Evolutionary conservation across 1,139 yeast species (phyloP).

Genomic region (Geotrichum cucujoidarum): DNA sequence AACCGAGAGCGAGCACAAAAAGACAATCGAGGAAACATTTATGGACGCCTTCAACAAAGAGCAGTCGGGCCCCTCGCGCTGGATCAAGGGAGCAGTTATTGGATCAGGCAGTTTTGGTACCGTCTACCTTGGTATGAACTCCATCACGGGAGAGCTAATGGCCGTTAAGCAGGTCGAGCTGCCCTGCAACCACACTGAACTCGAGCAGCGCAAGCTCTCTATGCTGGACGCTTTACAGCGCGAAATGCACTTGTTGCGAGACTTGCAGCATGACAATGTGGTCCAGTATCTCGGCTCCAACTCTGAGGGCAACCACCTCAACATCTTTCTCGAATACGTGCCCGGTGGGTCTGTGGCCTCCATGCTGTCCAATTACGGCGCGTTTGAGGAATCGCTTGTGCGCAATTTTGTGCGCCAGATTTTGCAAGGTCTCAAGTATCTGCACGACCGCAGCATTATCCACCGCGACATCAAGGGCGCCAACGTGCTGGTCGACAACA

Average conservation of each 20-base stretch:
- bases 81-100: conserved; percentile 89
- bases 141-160: conserved; percentile 90
- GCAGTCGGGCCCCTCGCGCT: conserved; percentile 55
- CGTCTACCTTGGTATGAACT: conserved; percentile 87
- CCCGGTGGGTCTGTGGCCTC: conserved; percentile 96
- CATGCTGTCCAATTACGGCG: conserved; percentile 80
- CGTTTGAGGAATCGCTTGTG: conserved; percentile 85
- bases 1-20: not conserved
- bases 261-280: conserved; percentile 83
- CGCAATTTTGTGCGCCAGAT: conserved; percentile 81
- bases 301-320: conserved; percentile 59
- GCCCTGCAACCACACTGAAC: conserved; percentile 41
- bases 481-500: conserved; percentile 80
- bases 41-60: conserved; percentile 43
- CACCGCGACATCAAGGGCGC: conserved; percentile 95
- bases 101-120: conserved; percentile 96
- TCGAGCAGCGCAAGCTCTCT: conserved; percentile 45
- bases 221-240: conserved; percentile 82
- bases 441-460: conserved; percentile 77
- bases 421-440: conserved; percentile 70
- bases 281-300: conserved; percentile 87
- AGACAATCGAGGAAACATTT: conserved; percentile 24
- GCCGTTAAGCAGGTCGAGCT: conserved; percentile 91
- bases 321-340: conserved; percentile 87
- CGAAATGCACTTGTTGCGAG: conserved; percentile 75